These are phyloP conservation scores for Pichia cabralensis DNA, from an alignment of 805 yeast species.

Conservation along the genomic window DNA sequence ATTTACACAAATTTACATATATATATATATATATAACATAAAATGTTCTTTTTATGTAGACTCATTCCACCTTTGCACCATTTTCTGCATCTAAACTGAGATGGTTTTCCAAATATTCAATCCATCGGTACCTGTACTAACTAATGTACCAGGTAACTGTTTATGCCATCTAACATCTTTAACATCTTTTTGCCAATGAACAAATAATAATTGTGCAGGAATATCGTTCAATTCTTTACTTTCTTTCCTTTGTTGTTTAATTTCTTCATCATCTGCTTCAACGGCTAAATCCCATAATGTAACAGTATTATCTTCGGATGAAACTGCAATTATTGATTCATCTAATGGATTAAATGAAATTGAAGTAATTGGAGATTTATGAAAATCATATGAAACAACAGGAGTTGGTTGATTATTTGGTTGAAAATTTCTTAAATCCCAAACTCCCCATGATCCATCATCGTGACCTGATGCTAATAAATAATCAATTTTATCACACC, in stretches of 20 bases:
- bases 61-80: too few species aligned
- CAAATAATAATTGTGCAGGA: constrained; percentile 92
- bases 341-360: constrained; percentile 92
- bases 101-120: constrained; percentile 93
- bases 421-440: constrained; percentile 89
- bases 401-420: constrained; percentile 55
- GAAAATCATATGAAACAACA: constrained; percentile 93
- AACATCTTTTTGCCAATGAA: constrained; percentile 96
- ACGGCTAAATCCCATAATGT: constrained; percentile 97
- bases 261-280: constrained; percentile 97
- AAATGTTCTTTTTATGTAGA: not conserved
- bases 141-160: constrained; percentile 93
- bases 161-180: constrained; percentile 97
- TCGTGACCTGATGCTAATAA: constrained; percentile 93
- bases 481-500: constrained; percentile 84
- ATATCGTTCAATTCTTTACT: constrained; percentile 74
- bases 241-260: constrained; percentile 72
- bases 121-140: constrained; percentile 94
- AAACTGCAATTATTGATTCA: constrained; percentile 91
- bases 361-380: constrained; percentile 85
- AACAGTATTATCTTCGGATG: constrained; percentile 93
- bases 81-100: too few species aligned
- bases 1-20: too few species aligned
- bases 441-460: constrained; percentile 94
- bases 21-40: too few species aligned